Evolutionary conservation across 352 stramenopile genomes (phyloP), one percentile per base, ranked within the genome.

Genomic region (Globisporangium irregulare): DNA sequence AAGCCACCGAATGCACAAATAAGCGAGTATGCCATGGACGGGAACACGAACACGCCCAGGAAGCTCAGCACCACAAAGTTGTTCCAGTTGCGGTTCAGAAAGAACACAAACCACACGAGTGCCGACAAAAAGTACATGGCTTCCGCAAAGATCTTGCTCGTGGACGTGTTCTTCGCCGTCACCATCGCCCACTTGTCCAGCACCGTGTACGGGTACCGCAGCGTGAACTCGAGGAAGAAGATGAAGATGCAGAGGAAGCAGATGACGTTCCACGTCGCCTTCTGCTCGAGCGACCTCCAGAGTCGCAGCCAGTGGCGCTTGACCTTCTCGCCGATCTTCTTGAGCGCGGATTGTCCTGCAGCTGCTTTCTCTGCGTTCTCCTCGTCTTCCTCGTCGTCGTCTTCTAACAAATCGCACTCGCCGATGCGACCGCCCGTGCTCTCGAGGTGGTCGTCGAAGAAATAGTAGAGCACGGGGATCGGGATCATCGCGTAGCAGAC

Each of bases 201-300:
- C 27, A 78, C 62, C 2, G 41, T 69, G 4, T 73, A 76, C 25
- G 78, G 72, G 50, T 86, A 86, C 32, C 67, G 74, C 10, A 86
- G 59, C 18, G 78, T 80, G 54, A 86, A 86, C 53, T 86, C 78
- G 24, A 60, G 77, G 58, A 86, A 78, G 66, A 86, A 77, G 36
- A 86, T 68, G 54, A 80, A 86, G 20, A 76, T 63, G 41, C 80
- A 74, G 22, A 86, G 68, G 61, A 82, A 86, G 9, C 68, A 62
- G 6, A 75, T 70, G 24, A 84, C 68, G 5, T 69, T 64, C 20
- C 76, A 82, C 20, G 76, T 84, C 3, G 78, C 75, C 34, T 78
- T 64, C 53, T 74, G 77, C 57, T 67, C 54, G 18, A 86, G 59
- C 4, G 73, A 73, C 32, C 59, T 68, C 27, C 74, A 78, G 43